Evolutionary conservation across 2,329 filamentous ascomycete genomes (phyloP), one percentile per base, ranked within the genome.

Genomic region (Pseudogymnoascus sp.): DNA sequence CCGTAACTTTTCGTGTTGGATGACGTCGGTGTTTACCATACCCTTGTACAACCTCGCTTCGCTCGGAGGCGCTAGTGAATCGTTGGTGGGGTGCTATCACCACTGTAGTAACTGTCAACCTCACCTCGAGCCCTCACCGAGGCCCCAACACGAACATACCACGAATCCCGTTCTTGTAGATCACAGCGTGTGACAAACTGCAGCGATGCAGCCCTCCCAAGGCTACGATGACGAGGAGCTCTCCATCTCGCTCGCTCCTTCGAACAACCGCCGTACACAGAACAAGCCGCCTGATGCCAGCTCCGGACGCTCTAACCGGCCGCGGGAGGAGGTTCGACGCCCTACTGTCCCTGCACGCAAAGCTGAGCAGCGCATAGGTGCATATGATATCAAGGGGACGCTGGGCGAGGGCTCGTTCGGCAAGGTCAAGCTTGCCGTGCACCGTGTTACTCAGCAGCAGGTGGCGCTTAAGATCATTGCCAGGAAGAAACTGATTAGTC

Each of bases 391-490:
- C 64, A 82, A 96, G 70, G 88, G 87, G 75, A 97, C 93, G 14
- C 83, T 99, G 12, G 95, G 95, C 64, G 95, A 99, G 78, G 95
- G 95, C 57, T 97, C 93, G 2, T 99, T 99, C 75, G 95, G 95
- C 71, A 99, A 99, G 79, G 95, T 99, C 75, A 97, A 97, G 81
- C 85, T 99, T 71, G 95, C 95, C 21, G 89, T 93, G 45, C 95
- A 99, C 75, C 87, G 91, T 72, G 87, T 92, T 69, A 97, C 91
- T 69, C 90, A 90, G 68, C 93, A 97, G 76, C 91, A 97, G 79
- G 95, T 99, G 61, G 95, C 95, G 29, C 83, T 99, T 73, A 99
- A 99, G 82, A 97, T 97, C 73, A 99, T 99, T 73, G 90, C 92
- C 45, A 86, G 95, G 69, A 95, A 95, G 80, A 96, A 97, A 80